A percentile compares a stretch with the other conserved stretches of the same genome.
phyloP scores from a whole-genome alignment of 2,329 filamentous ascomycete genomes.

The Bipolaris cookei region DNA sequence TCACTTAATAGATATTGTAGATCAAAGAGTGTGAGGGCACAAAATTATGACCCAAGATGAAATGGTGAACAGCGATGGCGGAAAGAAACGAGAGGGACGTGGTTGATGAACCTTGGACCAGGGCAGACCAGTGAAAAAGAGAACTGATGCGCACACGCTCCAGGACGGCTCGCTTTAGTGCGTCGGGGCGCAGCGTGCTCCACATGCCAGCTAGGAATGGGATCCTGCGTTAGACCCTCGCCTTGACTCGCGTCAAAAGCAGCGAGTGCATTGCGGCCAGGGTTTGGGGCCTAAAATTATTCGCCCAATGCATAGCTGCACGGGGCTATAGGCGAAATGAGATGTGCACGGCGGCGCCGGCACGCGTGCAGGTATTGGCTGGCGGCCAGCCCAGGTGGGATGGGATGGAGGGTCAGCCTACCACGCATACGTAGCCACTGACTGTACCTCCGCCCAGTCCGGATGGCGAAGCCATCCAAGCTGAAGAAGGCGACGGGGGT shows the following conservation, averaged over 20 bases:
- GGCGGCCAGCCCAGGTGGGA: constrained; percentile 27
- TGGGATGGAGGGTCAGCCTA: constrained; percentile 13
- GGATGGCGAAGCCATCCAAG: constrained; percentile 22
- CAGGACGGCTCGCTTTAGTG: constrained; percentile 49
- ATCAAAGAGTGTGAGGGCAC: constrained; percentile 22
- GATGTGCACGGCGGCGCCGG: constrained; percentile 39
- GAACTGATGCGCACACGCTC: constrained; percentile 52
- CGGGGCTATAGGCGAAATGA: constrained; percentile 44
- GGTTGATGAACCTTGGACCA: constrained; percentile 53
- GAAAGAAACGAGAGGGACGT: constrained; percentile 49
- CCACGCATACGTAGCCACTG: constrained; percentile 12
- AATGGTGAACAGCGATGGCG: constrained; percentile 43
- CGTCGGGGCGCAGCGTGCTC: constrained; percentile 48
- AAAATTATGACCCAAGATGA: constrained; percentile 44
- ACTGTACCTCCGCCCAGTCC: constrained; percentile 28
- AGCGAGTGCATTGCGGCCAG: constrained; percentile 44
- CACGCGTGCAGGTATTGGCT: constrained; percentile 30
- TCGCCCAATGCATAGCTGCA: constrained; percentile 44
- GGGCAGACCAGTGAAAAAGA: constrained; percentile 50
- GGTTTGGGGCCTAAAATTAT: constrained; percentile 43
- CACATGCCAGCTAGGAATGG: constrained; percentile 44
- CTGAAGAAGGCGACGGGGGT: constrained; percentile 14
- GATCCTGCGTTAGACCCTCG: constrained; percentile 18
- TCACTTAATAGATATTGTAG: constrained; percentile 43
- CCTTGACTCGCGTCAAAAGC: constrained; percentile 41